phyloP scores from a whole-genome alignment of 192 early-diverging fungal species.

The Gaertneriomyces semiglobifer region DNA sequence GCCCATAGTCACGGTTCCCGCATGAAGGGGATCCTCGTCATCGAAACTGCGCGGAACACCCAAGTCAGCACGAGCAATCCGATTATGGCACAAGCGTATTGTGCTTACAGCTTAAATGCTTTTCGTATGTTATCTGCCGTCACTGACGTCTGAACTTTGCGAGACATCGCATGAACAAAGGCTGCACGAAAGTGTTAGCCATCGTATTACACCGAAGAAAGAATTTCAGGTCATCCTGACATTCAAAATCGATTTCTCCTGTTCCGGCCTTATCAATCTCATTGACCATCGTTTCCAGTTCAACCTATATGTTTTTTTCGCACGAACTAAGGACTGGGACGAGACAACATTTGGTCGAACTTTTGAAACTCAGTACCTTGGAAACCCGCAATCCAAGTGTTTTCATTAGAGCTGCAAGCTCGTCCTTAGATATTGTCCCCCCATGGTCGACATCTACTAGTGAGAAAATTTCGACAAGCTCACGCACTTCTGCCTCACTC shows the following conservation, averaged over 20 bases:
- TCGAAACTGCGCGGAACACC: constrained; percentile 20
- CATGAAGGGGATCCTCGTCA: constrained; percentile 17
- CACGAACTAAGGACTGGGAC: background rate
- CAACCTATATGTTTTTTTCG: constrained; percentile 23
- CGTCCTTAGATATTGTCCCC: constrained; percentile 48
- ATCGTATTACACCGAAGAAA: background rate
- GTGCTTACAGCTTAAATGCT: constrained; percentile 42
- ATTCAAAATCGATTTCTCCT: constrained; percentile 60
- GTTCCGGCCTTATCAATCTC: constrained; percentile 50
- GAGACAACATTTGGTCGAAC: background rate
- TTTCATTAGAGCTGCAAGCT: constrained; percentile 52
- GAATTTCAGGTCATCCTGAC: constrained; percentile 17
- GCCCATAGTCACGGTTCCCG: constrained; percentile 31
- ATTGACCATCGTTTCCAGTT: constrained; percentile 52
- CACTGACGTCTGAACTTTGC: constrained; percentile 48
- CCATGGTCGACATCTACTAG: constrained; percentile 59
- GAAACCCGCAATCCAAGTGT: constrained; percentile 48
- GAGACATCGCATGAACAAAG: constrained; percentile 51
- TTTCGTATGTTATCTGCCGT: constrained; percentile 40
- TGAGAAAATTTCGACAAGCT: constrained; percentile 54
- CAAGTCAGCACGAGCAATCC: background rate
- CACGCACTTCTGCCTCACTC: constrained; percentile 40
- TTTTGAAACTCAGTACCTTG: constrained; percentile 22
- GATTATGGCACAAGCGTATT: background rate
- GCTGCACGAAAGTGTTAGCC: constrained; percentile 31